Conservation (phyloP, 805 yeast species). For the Yamadazyma endophytica region DNA sequence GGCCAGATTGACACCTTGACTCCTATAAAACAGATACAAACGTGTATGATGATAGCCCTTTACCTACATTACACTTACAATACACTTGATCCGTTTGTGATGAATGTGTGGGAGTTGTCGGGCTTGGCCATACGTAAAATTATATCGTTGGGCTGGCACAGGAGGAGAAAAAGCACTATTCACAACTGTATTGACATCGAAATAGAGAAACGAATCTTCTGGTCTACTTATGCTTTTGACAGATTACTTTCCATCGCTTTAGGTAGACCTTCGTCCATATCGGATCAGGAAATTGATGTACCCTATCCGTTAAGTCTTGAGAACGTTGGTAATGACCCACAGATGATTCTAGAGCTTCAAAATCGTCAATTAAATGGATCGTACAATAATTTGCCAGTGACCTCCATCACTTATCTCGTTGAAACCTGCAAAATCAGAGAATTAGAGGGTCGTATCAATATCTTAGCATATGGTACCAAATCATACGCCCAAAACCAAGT, state of each 20-base stretch:
- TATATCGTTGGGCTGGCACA: constrained; percentile 3
- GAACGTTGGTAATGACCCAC: constrained; percentile 1
- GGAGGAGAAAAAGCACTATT: constrained; percentile 1
- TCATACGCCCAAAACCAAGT: neutral
- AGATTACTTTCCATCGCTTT: constrained; percentile 2
- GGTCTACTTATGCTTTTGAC: constrained; percentile 6
- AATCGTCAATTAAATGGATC: constrained; percentile 1
- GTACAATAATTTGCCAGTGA: constrained; percentile 5
- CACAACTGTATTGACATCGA: constrained; percentile 3
- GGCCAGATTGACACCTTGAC: constrained; percentile 1
- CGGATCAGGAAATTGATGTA: constrained; percentile 2
- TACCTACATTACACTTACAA: constrained; percentile 7
- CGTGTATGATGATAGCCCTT: constrained; percentile 8
- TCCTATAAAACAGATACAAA: constrained; percentile 7
- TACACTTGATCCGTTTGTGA: constrained; percentile 6
- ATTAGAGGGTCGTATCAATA: constrained; percentile 8
- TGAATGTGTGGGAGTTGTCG: constrained; percentile 7
- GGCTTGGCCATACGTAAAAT: constrained; percentile 4
- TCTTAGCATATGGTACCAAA: constrained; percentile 3
- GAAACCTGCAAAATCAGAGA: constrained; percentile 8
- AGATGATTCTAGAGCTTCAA: constrained; percentile 2
- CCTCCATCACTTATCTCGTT: constrained; percentile 5
- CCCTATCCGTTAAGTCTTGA: constrained; percentile 5
- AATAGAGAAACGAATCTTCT: constrained; percentile 3
- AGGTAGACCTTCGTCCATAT: constrained; percentile 4